phyloP scores from a whole-genome alignment of 192 early-diverging fungal species.

The Mortierella hygrophila region DNA sequence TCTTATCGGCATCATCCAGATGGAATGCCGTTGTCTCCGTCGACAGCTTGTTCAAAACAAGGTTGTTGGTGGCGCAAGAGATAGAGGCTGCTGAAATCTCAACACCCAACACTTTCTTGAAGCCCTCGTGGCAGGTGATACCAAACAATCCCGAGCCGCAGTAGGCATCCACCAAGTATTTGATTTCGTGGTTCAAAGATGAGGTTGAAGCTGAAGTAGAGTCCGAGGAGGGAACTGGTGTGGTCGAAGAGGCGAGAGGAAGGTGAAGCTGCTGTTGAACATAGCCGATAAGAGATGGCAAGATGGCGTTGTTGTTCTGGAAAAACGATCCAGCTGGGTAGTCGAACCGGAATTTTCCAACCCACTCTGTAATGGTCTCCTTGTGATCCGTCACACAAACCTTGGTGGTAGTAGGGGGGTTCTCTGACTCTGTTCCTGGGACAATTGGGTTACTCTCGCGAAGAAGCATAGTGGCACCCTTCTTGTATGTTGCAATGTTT shows the following conservation, averaged over 20 bases:
- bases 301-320: constrained; percentile 77
- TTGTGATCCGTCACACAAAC: constrained; percentile 67
- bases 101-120: constrained; percentile 75
- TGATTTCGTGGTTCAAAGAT: constrained; percentile 48
- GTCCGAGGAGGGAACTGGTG: neutral
- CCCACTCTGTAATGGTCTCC: constrained; percentile 67
- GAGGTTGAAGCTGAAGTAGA: neutral
- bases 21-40: constrained; percentile 69
- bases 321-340: constrained; percentile 77
- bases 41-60: constrained; percentile 63
- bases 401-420: constrained; percentile 56
- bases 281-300: constrained; percentile 71
- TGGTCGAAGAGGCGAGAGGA: constrained; percentile 24
- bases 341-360: constrained; percentile 68
- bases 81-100: constrained; percentile 75
- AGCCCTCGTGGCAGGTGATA: constrained; percentile 69
- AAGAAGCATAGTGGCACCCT: constrained; percentile 69
- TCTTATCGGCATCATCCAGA: constrained; percentile 68
- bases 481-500: constrained; percentile 67
- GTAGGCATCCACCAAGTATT: constrained; percentile 76
- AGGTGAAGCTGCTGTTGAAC: constrained; percentile 70
- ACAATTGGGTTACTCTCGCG: constrained; percentile 66
- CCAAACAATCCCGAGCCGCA: constrained; percentile 83
- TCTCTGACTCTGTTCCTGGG: constrained; percentile 31
- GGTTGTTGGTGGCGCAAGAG: constrained; percentile 73